phyloP scores from a whole-genome alignment of 139 green algal genomes.

The Parachlorella kessleri region DNA sequence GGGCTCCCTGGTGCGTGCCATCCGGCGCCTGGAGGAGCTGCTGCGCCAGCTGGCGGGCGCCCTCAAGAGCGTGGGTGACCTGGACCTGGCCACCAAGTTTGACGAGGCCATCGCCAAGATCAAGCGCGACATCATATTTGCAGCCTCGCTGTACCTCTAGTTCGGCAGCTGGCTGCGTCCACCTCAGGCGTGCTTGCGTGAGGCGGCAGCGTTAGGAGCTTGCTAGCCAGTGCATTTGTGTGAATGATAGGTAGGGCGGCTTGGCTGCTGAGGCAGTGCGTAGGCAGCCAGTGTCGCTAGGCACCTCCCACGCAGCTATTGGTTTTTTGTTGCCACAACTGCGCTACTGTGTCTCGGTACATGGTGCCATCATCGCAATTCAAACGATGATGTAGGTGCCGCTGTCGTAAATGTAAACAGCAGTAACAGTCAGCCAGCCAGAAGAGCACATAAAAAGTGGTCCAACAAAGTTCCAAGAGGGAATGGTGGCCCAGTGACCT shows the following conservation, averaged over 20 bases:
- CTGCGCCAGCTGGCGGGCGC: constrained; percentile 66
- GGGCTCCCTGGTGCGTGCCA: constrained; percentile 76
- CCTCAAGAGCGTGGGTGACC: constrained; percentile 41
- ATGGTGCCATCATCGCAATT: too few relatives aligned
- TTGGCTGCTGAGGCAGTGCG: not conserved
- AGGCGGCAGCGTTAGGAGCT: constrained; percentile 36
- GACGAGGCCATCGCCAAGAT: constrained; percentile 42
- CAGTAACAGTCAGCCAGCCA: not conserved
- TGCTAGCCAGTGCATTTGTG: constrained; percentile 33
- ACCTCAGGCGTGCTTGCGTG: not conserved
- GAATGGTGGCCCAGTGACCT: not conserved
- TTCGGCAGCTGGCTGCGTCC: not conserved
- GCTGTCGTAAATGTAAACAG: not conserved
- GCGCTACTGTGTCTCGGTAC: too few relatives aligned
- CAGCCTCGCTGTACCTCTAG: constrained; percentile 64
- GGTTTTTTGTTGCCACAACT: too few relatives aligned
- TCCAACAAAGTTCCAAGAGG: not conserved
- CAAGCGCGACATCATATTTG: constrained; percentile 69
- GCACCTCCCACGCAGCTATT: too few relatives aligned
- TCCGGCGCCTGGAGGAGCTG: constrained; percentile 82
- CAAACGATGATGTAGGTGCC: too few relatives aligned
- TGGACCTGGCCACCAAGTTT: constrained; percentile 42
- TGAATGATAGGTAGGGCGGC: not conserved
- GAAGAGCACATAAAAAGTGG: not conserved
- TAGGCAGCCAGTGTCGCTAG: too few relatives aligned